These are phyloP conservation scores for Curvularia sp. DNA, from an alignment of 2,329 filamentous ascomycete species.

Conservation along the genomic window DNA sequence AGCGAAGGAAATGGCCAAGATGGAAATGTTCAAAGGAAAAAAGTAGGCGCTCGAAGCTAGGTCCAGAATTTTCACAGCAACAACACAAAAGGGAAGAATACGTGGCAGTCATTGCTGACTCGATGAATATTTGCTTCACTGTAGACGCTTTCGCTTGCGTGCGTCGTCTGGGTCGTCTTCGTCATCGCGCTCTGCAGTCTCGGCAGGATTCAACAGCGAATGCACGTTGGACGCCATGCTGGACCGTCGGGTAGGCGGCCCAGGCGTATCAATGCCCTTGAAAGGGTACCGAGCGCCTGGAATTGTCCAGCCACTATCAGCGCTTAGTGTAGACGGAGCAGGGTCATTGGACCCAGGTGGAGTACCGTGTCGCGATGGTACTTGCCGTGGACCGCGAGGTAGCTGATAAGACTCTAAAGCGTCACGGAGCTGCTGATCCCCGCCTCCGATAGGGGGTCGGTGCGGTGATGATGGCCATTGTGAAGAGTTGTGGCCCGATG, in stretches of 20 bases:
- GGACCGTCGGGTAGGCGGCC: conserved; percentile 69
- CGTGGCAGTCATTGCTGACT: not conserved
- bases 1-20: not conserved
- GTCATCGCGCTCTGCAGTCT: conserved; percentile 69
- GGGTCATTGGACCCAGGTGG: conserved; percentile 59
- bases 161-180: conserved; percentile 68
- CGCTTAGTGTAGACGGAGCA: conserved; percentile 57
- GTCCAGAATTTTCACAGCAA: not conserved
- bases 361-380: conserved; percentile 61
- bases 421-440: conserved; percentile 75
- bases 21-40: not conserved
- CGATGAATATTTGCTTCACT: conserved; percentile 15
- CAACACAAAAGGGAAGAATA: not conserved
- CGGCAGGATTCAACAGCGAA: conserved; percentile 70
- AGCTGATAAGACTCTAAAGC: conserved; percentile 73
- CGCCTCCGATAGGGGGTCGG: conserved; percentile 52
- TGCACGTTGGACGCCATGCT: conserved; percentile 77
- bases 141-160: conserved; percentile 64
- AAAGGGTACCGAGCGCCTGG: conserved; percentile 59
- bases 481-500: conserved; percentile 66
- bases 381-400: conserved; percentile 58
- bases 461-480: conserved; percentile 74
- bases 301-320: conserved; percentile 64
- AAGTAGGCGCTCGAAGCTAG: not conserved
- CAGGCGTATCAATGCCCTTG: conserved; percentile 59